Evolutionary conservation across 176 grass and related monocot species (phyloP).

Genomic region (Bothriochloa decipiens): DNA sequence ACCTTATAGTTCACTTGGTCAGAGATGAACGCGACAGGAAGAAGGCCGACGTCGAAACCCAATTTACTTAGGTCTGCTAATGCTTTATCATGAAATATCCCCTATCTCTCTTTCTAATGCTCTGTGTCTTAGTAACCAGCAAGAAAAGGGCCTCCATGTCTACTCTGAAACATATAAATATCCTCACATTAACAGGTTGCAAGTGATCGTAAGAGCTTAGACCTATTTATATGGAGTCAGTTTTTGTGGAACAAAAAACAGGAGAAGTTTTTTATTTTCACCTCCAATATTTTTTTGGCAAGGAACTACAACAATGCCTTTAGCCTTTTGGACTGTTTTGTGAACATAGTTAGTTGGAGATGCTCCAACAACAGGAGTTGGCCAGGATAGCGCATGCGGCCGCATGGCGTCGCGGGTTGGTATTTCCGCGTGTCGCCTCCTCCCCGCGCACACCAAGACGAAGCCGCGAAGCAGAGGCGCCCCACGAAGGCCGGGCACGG

Average conservation of each 20-base stretch:
- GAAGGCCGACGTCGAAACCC: too few species aligned
- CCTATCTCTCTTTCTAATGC: too few species aligned
- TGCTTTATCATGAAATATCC: not conserved
- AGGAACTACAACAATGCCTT: too few species aligned
- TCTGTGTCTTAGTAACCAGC: too few species aligned
- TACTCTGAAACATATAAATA: too few species aligned
- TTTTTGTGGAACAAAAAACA: not conserved
- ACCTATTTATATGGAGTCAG: not conserved
- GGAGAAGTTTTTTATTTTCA: not conserved
- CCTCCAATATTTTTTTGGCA: too few species aligned
- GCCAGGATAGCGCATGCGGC: too few species aligned
- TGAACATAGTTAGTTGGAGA: not conserved
- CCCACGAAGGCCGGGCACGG: conserved; percentile 34
- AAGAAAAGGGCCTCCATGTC: too few species aligned
- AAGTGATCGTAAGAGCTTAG: not conserved
- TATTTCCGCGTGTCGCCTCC: not conserved
- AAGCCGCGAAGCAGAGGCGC: conserved; percentile 8
- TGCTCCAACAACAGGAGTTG: too few species aligned
- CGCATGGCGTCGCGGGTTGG: not conserved
- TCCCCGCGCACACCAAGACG: not conserved
- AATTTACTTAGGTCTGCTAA: not conserved
- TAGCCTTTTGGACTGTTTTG: not conserved
- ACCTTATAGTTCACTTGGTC: too few species aligned
- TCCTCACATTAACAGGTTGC: too few species aligned
- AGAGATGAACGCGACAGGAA: too few species aligned